Conservation (phyloP, 177 flowering plant species). For the Vitis hybrid region DNA sequence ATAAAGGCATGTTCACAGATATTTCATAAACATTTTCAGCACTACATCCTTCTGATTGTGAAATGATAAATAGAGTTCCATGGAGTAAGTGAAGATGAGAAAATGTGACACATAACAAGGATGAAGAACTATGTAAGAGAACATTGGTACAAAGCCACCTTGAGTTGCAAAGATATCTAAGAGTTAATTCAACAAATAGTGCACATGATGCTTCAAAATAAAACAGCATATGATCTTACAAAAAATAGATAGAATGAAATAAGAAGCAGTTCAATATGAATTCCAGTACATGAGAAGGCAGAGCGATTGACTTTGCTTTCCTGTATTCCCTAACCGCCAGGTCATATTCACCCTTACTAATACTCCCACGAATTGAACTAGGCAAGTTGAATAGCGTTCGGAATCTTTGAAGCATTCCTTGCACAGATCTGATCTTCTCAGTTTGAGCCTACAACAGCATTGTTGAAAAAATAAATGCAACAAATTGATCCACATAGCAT, state of each 20-base stretch:
- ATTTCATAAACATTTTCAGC: neutral
- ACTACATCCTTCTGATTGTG: neutral
- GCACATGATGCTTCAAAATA: conserved; percentile 2
- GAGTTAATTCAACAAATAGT: neutral
- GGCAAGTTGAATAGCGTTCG: conserved; percentile 95
- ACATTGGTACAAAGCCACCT: neutral
- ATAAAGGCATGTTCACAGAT: neutral
- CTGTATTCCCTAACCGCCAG: conserved; percentile 96
- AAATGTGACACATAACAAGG: neutral
- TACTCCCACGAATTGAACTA: conserved; percentile 90
- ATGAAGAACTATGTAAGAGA: neutral
- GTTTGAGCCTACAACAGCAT: conserved; percentile 75
- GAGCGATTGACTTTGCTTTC: conserved; percentile 96
- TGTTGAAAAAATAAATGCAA: conserved; percentile 9
- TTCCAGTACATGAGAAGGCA: conserved; percentile 86
- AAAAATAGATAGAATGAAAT: neutral
- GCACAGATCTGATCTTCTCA: conserved; percentile 97
- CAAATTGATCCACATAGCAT: neutral
- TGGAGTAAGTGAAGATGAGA: neutral
- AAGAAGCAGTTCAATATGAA: neutral
- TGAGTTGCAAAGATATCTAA: neutral
- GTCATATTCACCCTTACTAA: conserved; percentile 98
- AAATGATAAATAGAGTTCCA: neutral
- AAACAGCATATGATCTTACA: conserved; percentile 1
- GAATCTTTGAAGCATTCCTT: conserved; percentile 99